phyloP scores from a whole-genome alignment of 345 rosid genomes.

The Passiflora organensis region DNA sequence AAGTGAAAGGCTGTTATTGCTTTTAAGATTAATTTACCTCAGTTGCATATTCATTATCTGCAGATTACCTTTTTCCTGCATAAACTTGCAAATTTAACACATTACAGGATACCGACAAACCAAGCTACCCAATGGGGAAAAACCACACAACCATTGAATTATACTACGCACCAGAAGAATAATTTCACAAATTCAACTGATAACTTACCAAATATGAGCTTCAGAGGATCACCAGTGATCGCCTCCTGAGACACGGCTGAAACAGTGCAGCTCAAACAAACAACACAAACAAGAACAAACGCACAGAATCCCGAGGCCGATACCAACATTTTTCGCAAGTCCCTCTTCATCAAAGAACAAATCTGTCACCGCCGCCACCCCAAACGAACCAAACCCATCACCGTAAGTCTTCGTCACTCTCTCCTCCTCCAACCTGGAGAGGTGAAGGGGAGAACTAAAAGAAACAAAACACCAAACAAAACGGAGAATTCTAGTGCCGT shows the following conservation, averaged over 20 bases:
- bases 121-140: constrained; percentile 4
- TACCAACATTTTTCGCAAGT: constrained; percentile 17
- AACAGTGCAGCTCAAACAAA: constrained; percentile 23
- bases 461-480: neutral
- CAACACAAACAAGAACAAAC: constrained; percentile 15
- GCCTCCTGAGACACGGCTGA: constrained; percentile 24
- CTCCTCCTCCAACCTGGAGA: constrained; percentile 7
- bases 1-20: neutral
- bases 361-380: constrained; percentile 1
- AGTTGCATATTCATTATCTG: neutral
- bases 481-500: neutral
- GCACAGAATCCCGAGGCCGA: constrained; percentile 13
- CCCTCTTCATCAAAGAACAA: neutral
- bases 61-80: neutral
- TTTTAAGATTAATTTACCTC: neutral
- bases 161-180: neutral
- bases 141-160: neutral
- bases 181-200: neutral
- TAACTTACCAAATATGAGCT: constrained; percentile 54
- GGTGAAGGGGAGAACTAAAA: constrained; percentile 2
- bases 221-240: constrained; percentile 37
- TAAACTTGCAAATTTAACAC: neutral
- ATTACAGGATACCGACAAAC: constrained; percentile 5
- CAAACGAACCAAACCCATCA: constrained; percentile 17
- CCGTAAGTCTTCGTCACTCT: constrained; percentile 2